Evolutionary conservation across 2,329 filamentous ascomycete genomes (phyloP), one percentile per base, ranked within the genome.

Genomic region (Keithomyces neogunnii): DNA sequence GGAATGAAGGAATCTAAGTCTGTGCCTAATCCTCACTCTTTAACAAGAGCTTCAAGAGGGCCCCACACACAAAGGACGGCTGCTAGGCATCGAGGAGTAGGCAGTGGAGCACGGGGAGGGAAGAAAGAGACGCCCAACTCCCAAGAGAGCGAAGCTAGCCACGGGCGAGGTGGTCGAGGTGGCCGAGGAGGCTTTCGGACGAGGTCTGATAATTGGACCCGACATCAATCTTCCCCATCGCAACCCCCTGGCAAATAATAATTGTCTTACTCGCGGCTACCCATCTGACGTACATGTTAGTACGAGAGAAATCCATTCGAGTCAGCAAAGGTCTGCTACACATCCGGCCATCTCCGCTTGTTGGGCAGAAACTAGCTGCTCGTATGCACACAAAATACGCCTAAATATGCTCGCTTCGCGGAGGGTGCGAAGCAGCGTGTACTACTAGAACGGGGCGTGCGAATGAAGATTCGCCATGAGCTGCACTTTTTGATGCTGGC

Each of bases 131-230:
- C 58, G 1, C 63, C 67, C 1, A 63, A 57, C 32, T 51, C 61
- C 11, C 64, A 62, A 53, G 56, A 59, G 43, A 54, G 63, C 45
- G 57, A 65, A 53, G 47, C 36, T 51, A 33, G 50, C 45, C 47
- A 38, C 48, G 10, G 47, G 42, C 51, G 52, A 47, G 40, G 47
- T 43, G 53, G 63, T 48, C 66, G 72, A 44, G 65, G 66, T 53
- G 60, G 64, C 43, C 70, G 73, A 26, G 69, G 72, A 43, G 60
- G 60, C 26, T 74, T 70, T 53, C 68, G 73, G 35, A 64, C 66
- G 40, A 65, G 70, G 51, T 66, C 69, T 10, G 70, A 74, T 4
- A 69, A 61, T 52, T 75, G 73, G 73, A 66, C 62, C 44, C 68
- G 72, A 39, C 58, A 60, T 52, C 50, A 50, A 10, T 40, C 45